A percentile compares a stretch with the other conserved stretches of the same genome.
Conservation (phyloP, 495 filamentous ascomycete genomes). For the Penicillium flavigenum region DNA sequence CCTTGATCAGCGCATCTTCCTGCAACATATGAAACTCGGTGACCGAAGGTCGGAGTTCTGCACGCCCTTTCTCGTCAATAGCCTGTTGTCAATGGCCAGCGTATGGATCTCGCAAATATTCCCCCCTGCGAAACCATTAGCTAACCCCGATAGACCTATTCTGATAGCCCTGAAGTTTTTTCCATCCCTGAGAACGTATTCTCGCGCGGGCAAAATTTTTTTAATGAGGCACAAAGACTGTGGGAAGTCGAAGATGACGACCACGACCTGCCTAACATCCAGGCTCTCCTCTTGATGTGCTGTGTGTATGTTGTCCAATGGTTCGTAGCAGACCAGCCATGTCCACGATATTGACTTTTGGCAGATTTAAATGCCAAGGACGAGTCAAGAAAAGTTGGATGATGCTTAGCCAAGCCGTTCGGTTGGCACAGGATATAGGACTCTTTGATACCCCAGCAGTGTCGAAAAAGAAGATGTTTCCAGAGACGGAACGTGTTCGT, state of each 20-base stretch:
- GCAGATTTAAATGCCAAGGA: conserved; percentile 36
- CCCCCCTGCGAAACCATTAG: background rate
- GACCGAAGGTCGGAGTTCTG: conserved; percentile 34
- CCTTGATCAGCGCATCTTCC: conserved; percentile 37
- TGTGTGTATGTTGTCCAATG: conserved; percentile 32
- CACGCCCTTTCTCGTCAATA: conserved; percentile 41
- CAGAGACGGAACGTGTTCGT: conserved; percentile 26
- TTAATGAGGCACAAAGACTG: conserved; percentile 36
- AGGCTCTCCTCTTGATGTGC: conserved; percentile 40
- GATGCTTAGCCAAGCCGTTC: conserved; percentile 37
- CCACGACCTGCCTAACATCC: conserved; percentile 35
- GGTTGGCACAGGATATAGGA: conserved; percentile 36
- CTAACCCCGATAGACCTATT: conserved; percentile 32
- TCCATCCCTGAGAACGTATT: conserved; percentile 26
- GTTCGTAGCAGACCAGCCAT: background rate
- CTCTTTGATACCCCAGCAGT: conserved; percentile 25
- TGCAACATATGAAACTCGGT: conserved; percentile 32
- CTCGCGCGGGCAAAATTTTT: conserved; percentile 36
- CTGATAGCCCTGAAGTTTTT: conserved; percentile 52
- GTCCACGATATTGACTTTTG: conserved; percentile 16
- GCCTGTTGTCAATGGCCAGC: conserved; percentile 41
- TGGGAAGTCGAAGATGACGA: conserved; percentile 38
- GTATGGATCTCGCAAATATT: conserved; percentile 26
- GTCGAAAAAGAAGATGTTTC: conserved; percentile 15
- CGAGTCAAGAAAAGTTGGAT: conserved; percentile 35